Conservation (phyloP, 306 rosid species). For the Medicago truncatula region DNA sequence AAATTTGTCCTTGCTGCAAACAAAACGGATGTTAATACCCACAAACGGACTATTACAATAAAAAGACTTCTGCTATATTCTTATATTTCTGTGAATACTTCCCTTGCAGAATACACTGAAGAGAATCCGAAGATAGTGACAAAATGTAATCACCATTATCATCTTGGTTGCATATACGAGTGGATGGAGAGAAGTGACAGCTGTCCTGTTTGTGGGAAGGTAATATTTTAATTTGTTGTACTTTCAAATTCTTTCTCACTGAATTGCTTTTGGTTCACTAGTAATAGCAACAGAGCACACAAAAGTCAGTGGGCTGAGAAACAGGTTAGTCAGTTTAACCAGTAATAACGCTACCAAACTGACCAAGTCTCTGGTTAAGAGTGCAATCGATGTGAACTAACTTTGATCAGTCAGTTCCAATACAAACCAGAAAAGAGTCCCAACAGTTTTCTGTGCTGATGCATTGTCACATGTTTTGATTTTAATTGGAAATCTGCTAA, state of each 20-base stretch:
- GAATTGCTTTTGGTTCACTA: not conserved
- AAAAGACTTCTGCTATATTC: slow-evolving; percentile 18
- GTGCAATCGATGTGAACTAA: not conserved
- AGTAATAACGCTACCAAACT: not conserved
- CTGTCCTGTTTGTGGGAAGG: slow-evolving; percentile 99
- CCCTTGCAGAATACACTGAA: slow-evolving; percentile 72
- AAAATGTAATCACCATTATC: slow-evolving; percentile 92
- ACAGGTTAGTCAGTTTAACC: not conserved
- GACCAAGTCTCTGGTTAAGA: not conserved
- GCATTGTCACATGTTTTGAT: not conserved
- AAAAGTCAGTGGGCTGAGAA: slow-evolving; percentile 3
- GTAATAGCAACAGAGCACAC: not conserved
- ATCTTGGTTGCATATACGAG: slow-evolving; percentile 98
- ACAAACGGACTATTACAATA: slow-evolving; percentile 26
- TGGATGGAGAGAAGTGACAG: slow-evolving; percentile 99
- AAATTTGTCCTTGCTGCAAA: slow-evolving; percentile 36
- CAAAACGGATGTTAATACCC: slow-evolving; percentile 36
- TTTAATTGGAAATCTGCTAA: not conserved
- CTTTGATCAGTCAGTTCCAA: not conserved
- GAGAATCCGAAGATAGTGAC: slow-evolving; percentile 96
- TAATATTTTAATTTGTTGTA: slow-evolving; percentile 40
- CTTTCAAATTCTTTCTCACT: slow-evolving; percentile 34
- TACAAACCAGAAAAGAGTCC: too few relatives aligned
- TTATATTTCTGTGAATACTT: slow-evolving; percentile 33
- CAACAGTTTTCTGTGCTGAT: not conserved